Conservation (phyloP, 306 rosid genomes). For the Chamaecrista fasciculata region DNA sequence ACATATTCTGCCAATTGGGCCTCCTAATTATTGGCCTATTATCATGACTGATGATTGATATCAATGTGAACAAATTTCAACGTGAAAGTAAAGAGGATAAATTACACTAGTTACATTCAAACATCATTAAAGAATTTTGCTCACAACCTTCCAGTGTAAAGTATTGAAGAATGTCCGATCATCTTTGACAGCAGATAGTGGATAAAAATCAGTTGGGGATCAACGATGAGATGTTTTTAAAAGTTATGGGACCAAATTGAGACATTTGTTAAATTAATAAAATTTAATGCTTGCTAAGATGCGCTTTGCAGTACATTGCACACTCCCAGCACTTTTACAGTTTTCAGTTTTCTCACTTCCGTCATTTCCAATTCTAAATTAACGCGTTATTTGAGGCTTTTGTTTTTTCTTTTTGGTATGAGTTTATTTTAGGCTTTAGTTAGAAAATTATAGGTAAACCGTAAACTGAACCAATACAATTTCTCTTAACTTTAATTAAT, state of each 20-base stretch:
- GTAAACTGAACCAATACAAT: no score
- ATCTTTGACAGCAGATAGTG: no score
- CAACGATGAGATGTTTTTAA: no score
- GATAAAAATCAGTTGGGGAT: no score
- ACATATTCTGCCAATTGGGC: no score
- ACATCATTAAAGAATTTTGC: constrained; percentile 37
- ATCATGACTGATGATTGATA: background rate
- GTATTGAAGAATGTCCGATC: constrained; percentile 41
- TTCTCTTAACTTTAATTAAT: no score
- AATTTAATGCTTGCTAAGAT: constrained; percentile 1
- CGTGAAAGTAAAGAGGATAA: constrained; percentile 31
- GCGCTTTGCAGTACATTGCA: constrained; percentile 23
- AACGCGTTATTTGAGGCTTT: background rate
- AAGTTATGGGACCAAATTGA: no score
- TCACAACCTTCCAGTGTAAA: constrained; percentile 34
- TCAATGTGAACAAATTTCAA: constrained; percentile 41
- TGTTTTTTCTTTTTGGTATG: no score
- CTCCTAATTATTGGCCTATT: no score
- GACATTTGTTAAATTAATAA: background rate
- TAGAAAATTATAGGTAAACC: no score
- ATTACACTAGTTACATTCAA: constrained; percentile 54
- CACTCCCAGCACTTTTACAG: background rate
- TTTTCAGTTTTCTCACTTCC: constrained; percentile 17
- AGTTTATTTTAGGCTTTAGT: no score
- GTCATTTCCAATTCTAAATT: background rate